These are phyloP conservation scores for Coniochaeta pulveracea DNA, from an alignment of 2,329 filamentous ascomycete species.

Conservation along the genomic window DNA sequence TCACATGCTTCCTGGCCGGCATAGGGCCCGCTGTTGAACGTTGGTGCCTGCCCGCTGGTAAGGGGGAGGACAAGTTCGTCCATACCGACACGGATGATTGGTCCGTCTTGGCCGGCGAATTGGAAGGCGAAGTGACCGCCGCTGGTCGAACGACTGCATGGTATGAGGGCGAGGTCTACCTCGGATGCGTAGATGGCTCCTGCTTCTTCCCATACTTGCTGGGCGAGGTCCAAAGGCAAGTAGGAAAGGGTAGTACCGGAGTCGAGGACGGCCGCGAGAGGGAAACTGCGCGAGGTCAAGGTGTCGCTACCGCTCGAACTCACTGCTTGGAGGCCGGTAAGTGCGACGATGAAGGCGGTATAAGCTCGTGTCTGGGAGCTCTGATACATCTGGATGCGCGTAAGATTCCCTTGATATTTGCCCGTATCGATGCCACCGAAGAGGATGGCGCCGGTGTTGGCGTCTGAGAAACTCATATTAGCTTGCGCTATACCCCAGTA, in stretches of 20 bases:
- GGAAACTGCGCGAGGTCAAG: slow-evolving; percentile 28
- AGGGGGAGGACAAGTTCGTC: slow-evolving; percentile 43
- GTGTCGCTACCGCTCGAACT: slow-evolving; percentile 38
- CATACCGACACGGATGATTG: slow-evolving; percentile 40
- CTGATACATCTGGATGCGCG: slow-evolving; percentile 46
- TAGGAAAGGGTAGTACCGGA: slow-evolving; percentile 66
- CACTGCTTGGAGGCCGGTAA: slow-evolving; percentile 34
- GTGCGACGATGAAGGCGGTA: slow-evolving; percentile 33
- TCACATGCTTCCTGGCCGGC: slow-evolving; percentile 35
- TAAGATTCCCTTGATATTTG: slow-evolving; percentile 57
- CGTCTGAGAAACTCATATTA: slow-evolving; percentile 18
- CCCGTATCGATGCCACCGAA: slow-evolving; percentile 73
- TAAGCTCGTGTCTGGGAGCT: slow-evolving; percentile 23
- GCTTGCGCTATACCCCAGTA: background rate
- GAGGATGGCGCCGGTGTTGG: slow-evolving; percentile 58
- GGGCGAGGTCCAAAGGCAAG: slow-evolving; percentile 49
- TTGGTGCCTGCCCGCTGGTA: slow-evolving; percentile 18
- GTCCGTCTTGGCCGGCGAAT: slow-evolving; percentile 35
- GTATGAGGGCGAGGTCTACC: slow-evolving; percentile 30
- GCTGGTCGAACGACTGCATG: slow-evolving; percentile 34
- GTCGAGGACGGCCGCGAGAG: slow-evolving; percentile 57
- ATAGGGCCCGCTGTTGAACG: slow-evolving; percentile 28
- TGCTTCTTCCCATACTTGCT: slow-evolving; percentile 40
- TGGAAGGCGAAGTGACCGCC: slow-evolving; percentile 41
- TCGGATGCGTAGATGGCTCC: slow-evolving; percentile 33